Base-by-base conservation (phyloP, 2,329 filamentous ascomycete genomes). In the Aurifilum marmelostoma region DNA sequence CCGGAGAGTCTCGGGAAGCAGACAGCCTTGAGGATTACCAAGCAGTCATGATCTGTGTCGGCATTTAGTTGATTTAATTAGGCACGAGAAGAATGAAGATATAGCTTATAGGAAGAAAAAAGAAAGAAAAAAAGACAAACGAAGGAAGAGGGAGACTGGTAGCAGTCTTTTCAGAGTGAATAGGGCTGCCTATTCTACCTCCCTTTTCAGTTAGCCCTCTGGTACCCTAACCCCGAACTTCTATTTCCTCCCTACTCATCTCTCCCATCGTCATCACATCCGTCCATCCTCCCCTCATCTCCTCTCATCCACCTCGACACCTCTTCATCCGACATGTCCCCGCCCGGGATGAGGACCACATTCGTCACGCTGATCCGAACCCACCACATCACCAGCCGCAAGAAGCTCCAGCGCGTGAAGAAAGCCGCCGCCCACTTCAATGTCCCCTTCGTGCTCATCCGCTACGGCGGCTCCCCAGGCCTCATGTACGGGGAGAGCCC, bases 351-450 rank as follows among this genome's bases (percentile, higher is more conserved):
- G 69, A 65, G 18, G n/a, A 62, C 34, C 21, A 64, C 74, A 4
- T 82, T 78, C 71, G 80, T 79, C 75, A 87, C 90, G 39, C 81
- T 94, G 60, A 92, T 94, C 70, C 87, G 91, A 65, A 94, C 92
- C 0, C 92, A 94, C 74, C 92, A 94, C 77, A 93, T 94, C 75
- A 94, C 91, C 4, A 93, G 90, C 0, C 89, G 91, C 72, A 93
- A 93, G 76, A 94, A 94, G 76, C 79, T 85, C 0, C 79, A 81
- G 9, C 80, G 79, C 67, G 83, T 94, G 29, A 87, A 83, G 64
- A 90, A 91, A 77, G 88, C 89, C 2, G 85, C 87, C 3, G 88
- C 90, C 8, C 83, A 86, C 41, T 82, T 85, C 61, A 82, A 87
- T 72, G 80, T 88, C 67, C 85, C 89, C 64, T 90, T 87, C 72